Evolutionary conservation across 2,329 filamentous ascomycete species (phyloP).

Genomic region (Colletotrichum sp.): DNA sequence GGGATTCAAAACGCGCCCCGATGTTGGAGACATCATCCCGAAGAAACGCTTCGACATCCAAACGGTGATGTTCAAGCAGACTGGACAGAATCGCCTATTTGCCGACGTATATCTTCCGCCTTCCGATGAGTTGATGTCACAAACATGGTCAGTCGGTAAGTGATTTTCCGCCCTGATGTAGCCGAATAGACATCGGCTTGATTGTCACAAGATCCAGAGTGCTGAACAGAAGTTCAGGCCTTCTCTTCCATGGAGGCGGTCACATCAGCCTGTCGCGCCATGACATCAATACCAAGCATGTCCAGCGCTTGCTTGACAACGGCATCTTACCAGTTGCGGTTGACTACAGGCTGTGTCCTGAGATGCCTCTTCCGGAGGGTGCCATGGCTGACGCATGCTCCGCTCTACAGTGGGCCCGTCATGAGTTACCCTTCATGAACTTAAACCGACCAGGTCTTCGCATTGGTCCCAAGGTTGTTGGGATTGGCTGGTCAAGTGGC

Average conservation of each 20-base stretch:
- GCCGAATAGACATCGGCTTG: background rate
- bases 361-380: conserved; percentile 48
- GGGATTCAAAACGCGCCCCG: background rate
- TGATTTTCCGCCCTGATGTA: background rate
- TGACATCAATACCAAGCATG: conserved; percentile 41
- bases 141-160: background rate
- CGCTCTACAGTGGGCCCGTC: conserved; percentile 44
- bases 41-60: background rate
- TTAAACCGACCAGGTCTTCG: conserved; percentile 15
- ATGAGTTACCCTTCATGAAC: conserved; percentile 32
- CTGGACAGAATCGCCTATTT: background rate
- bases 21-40: background rate
- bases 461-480: conserved; percentile 37
- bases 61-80: background rate
- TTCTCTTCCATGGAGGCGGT: conserved; percentile 44
- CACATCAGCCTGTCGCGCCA: conserved; percentile 42
- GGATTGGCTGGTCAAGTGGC: conserved; percentile 54
- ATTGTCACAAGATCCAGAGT: background rate
- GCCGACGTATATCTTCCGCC: background rate
- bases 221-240: background rate
- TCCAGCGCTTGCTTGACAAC: conserved; percentile 35
- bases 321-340: conserved; percentile 52
- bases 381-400: conserved; percentile 50
- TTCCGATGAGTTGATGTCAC: conserved; percentile 11
- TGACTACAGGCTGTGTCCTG: conserved; percentile 57